Percentiles rank a stretch among this genome's conserved stretches.
phyloP scores from a whole-genome alignment of 192 early-diverging fungal species.

The Geranomyces michiganensis region DNA sequence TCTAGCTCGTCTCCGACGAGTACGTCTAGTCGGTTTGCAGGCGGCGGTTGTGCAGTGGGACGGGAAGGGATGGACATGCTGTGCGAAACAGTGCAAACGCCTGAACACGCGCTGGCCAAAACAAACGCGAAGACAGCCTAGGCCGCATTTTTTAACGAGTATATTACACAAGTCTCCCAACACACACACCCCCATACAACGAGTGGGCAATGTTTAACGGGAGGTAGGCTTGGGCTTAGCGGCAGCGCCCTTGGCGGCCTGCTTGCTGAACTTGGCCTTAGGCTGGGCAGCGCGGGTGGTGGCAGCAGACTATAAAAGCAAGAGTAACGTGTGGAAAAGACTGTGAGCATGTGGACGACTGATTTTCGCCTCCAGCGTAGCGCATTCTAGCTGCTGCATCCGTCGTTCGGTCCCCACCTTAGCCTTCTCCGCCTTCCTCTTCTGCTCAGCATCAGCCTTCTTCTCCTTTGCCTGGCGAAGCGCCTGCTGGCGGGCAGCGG shows the following conservation, averaged over 20 bases:
- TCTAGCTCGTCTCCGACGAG: conserved; percentile 19
- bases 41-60: not conserved
- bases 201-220: conserved; percentile 64
- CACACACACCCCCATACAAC: conserved; percentile 1
- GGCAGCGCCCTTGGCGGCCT: conserved; percentile 77
- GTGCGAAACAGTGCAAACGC: too few relatives aligned
- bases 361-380: not conserved
- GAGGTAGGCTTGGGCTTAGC: conserved; percentile 78
- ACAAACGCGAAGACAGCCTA: too few relatives aligned
- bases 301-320: conserved; percentile 43
- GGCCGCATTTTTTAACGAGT: too few relatives aligned
- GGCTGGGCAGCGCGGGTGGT: conserved; percentile 33
- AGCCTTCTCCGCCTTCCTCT: conserved; percentile 87
- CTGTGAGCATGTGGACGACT: not conserved
- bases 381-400: not conserved
- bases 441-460: conserved; percentile 84
- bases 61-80: too few relatives aligned
- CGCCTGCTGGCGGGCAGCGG: conserved; percentile 84
- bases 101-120: too few relatives aligned
- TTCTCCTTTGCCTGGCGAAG: conserved; percentile 87
- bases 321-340: not conserved
- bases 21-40: conserved; percentile 24
- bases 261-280: conserved; percentile 78
- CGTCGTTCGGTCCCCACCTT: conserved; percentile 50
- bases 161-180: conserved; percentile 2